Evolutionary conservation across 306 rosid genomes (phyloP), one percentile per base, ranked within the genome.

Genomic region (Castanopsis chinensis): DNA sequence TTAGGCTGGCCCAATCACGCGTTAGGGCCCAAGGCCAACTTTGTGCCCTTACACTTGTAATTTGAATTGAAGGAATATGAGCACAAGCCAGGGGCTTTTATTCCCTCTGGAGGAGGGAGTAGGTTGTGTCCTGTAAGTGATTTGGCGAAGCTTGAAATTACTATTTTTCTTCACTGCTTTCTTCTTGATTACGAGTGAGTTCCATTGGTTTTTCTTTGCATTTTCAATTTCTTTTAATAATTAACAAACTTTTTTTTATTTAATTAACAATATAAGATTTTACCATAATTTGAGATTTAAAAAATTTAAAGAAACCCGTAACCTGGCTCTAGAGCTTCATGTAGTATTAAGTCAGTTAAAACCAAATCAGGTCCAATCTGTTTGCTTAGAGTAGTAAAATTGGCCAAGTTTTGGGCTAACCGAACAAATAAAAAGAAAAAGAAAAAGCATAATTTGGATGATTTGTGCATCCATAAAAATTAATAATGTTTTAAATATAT

Each of bases 41-140:
- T n/a, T n/a, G n/a, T n/a, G n/a, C n/a, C n/a, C n/a, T n/a, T n/a
- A n/a, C 27, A 1, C 27, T 28, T 28, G 30, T 28, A 28, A 28
- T 32, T 28, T 55, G 3, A 1, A 21, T 3, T 20, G 64, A n/a
- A 87, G 92, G 88, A 64, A 60, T 49, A 27, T 64, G 58, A 72
- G 18, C 76, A 54, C 14, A 87, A 72, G 56, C 75, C 64, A 57
- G 83, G 86, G 43, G 32, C 82, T 71, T 89, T 78, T 57, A 74
- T 87, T 69, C 90, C 92, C 28, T 86, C 86, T 79, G 92, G 92
- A 80, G 69, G 67, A 53, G 90, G 92, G 79, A 76, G 63, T 58
- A 82, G 89, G 78, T 59, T 80, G 60, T 83, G 85, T 67, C 86
- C 86, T 18, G 84, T 92, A 74, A 86, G 78, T 80, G 90, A 87